Evolutionary conservation across 2,329 filamentous ascomycete species (phyloP).

Genomic region (Botrytis medusae): DNA sequence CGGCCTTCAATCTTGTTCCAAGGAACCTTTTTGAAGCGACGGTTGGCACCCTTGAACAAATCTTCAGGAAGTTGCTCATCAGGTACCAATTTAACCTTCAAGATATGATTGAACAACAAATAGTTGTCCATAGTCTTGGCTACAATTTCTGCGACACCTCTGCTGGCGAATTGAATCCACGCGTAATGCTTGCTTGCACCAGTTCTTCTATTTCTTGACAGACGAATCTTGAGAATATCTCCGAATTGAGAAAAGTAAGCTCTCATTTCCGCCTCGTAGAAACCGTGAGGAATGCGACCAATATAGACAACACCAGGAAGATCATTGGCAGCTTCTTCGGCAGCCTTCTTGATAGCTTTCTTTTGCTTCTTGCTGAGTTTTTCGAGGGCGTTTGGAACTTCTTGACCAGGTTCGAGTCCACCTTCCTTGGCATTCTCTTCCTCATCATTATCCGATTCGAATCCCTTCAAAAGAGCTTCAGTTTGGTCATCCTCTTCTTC

Average conservation of each 20-base stretch:
- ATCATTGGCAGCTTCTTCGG: slow-evolving; percentile 46
- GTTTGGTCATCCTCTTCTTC: slow-evolving; percentile 51
- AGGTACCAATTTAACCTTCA: slow-evolving; percentile 81
- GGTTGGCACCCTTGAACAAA: slow-evolving; percentile 87
- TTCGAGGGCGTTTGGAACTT: slow-evolving; percentile 35
- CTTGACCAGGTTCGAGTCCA: slow-evolving; percentile 43
- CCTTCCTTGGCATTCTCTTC: slow-evolving; percentile 45
- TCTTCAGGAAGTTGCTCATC: slow-evolving; percentile 75
- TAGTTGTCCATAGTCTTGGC: slow-evolving; percentile 98
- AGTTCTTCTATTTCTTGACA: slow-evolving; percentile 90
- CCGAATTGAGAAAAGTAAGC: slow-evolving; percentile 95
- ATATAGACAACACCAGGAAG: slow-evolving; percentile 83
- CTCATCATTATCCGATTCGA: slow-evolving; percentile 45
- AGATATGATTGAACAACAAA: slow-evolving; percentile 87
- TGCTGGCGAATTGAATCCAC: slow-evolving; percentile 81
- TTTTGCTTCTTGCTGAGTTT: slow-evolving; percentile 48
- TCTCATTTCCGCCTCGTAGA: slow-evolving; percentile 95
- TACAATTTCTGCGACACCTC: slow-evolving; percentile 84
- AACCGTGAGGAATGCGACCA: slow-evolving; percentile 88
- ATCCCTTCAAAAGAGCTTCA: slow-evolving; percentile 53
- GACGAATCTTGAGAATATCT: slow-evolving; percentile 69
- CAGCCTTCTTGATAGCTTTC: slow-evolving; percentile 49
- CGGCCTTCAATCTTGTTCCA: slow-evolving; percentile 83
- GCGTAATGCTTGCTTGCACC: slow-evolving; percentile 91
- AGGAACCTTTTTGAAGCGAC: slow-evolving; percentile 83